These are phyloP conservation scores for Dovyalis caffra DNA, from an alignment of 345 rosid species.

Conservation along the genomic window DNA sequence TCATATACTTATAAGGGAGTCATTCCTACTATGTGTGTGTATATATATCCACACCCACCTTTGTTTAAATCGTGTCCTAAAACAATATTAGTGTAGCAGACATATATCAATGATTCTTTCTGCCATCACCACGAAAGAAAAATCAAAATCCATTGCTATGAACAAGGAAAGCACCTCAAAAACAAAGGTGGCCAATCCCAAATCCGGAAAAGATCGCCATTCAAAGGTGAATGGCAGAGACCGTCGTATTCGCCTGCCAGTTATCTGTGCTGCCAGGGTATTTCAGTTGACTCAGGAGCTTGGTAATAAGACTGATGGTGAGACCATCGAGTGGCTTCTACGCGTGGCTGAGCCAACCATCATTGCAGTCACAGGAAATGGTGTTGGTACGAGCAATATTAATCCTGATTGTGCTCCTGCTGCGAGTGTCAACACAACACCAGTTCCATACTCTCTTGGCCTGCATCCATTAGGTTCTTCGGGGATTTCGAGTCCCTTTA, in stretches of 20 bases:
- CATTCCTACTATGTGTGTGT: no score
- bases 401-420: background rate
- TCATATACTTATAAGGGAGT: no score
- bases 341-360: conserved; percentile 30
- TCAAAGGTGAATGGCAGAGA: conserved; percentile 33
- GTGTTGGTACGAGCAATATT: background rate
- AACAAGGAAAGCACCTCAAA: background rate
- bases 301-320: conserved; percentile 29
- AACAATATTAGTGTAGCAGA: background rate
- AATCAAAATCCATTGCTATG: background rate
- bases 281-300: conserved; percentile 33
- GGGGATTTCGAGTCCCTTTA: background rate
- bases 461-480: background rate
- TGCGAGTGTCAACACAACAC: background rate
- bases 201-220: conserved; percentile 26
- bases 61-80: background rate
- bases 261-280: conserved; percentile 21
- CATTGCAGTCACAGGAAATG: conserved; percentile 17
- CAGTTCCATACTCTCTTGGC: background rate
- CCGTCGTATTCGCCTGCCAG: conserved; percentile 23
- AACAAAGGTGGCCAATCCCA: background rate
- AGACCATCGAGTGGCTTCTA: conserved; percentile 36
- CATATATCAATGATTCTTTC: background rate
- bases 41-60: background rate
- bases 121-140: background rate